Evolutionary conservation across 768 basidiomycete species (phyloP).

Genomic region (Lactarius trivialis): DNA sequence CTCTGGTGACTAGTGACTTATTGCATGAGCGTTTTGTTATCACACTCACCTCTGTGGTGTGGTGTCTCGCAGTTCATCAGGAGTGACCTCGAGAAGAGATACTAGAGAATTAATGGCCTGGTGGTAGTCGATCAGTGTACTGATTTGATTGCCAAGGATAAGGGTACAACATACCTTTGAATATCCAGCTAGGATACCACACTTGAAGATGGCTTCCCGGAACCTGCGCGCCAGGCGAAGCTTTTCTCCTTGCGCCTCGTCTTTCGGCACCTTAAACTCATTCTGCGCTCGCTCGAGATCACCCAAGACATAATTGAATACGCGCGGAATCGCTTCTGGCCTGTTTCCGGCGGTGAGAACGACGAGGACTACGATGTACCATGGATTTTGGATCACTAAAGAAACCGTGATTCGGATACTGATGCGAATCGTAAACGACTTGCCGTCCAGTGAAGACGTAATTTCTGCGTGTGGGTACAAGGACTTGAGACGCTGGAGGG

Average conservation of each 20-base stretch:
- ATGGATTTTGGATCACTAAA: constrained; percentile 38
- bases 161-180: constrained; percentile 40
- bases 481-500: constrained; percentile 40
- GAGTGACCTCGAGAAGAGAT: constrained; percentile 45
- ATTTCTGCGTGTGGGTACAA: constrained; percentile 35
- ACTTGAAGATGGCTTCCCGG: constrained; percentile 58
- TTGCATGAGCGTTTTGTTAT: background rate
- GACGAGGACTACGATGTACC: constrained; percentile 54
- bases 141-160: background rate
- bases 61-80: constrained; percentile 45
- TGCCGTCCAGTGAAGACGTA: constrained; percentile 22
- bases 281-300: constrained; percentile 34
- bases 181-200: constrained; percentile 51
- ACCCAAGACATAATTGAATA: constrained; percentile 44
- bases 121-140: background rate
- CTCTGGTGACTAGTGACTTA: constrained; percentile 28
- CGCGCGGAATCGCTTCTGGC: constrained; percentile 49
- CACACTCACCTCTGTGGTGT: constrained; percentile 39
- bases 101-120: constrained; percentile 55
- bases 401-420: background rate
- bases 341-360: constrained; percentile 53
- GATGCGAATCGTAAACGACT: constrained; percentile 1
- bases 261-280: constrained; percentile 20
- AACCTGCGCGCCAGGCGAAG: constrained; percentile 45
- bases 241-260: constrained; percentile 31